Base-by-base conservation (phyloP, 2,329 filamentous ascomycete species). In the Capronia americana region DNA sequence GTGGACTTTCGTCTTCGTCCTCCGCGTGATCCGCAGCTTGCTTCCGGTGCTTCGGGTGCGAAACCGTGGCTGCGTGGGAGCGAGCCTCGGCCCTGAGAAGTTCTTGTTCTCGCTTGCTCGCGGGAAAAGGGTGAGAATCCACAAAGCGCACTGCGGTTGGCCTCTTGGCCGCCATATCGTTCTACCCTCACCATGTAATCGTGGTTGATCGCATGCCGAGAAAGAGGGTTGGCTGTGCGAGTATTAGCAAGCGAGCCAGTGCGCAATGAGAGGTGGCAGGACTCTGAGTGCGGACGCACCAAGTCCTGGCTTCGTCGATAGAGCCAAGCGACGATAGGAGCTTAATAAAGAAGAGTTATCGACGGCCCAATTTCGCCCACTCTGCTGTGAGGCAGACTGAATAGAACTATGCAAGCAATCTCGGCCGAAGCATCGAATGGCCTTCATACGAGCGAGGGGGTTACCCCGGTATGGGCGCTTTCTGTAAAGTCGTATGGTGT, bases 71-170 rank as follows among this genome's bases (percentile, higher is more conserved):
- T 24, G 57, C 41, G 50, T 60, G 57, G n/a, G 57, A 48, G 10
- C 57, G 57, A 10, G 57, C 57, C 17, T n/a, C 44, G 11, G 57
- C 24, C 1, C 44, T 26, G 20, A 51, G 20, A 6, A 60, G 26
- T 34, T 60, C 57, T 26, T 60, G 57, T 51, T 60, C 57, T 34
- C 57, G 57, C 44, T 60, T 60, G 57, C 44, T 51, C 41, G 44
- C 20, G 2, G 57, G 57, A 20, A 58, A 60, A 38, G 57, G 57
- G 14, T 60, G 57, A 14, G 57, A 60, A 48, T 60, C 28, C 17
- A 60, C 57, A 20, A 60, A 60, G 28, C 30, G 57, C 23, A 60
- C 57, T 23, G 57, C 44, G 11, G 57, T 24, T 48, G 44, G 38
- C 44, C 51, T 51, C 26, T n/a, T 50, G 5, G 57, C 14, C 24